Base-by-base conservation (phyloP, 306 rosid species). In the Nissolia schottii region DNA sequence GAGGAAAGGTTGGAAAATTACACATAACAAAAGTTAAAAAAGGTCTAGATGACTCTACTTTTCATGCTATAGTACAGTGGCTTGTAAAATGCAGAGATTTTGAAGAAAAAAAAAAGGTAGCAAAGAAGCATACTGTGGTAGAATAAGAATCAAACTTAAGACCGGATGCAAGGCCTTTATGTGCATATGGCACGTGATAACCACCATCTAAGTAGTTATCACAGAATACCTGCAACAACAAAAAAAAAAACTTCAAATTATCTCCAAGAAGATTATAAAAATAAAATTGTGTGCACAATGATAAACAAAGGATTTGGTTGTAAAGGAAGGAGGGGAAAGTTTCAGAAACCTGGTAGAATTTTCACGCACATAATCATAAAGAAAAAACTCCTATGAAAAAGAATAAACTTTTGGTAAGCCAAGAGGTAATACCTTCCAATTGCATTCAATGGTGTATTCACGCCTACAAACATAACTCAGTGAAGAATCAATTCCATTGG, bases 171-270 rank as follows among this genome's bases (percentile, higher is more conserved):
- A 93, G 88, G 85, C 81, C 92, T 82, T 90, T 90, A 82, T 93
- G 98, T 1, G 92, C 98, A 81, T 84, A 89, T 12, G 98, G 93
- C 23, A 90, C 98, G 32, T 93, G 98, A 77, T 93, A 93, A 65
- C 98, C 98, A 23, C 98, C 98, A 70, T 93, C 98, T 54, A 93
- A 82, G 83, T 88, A 93, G 92, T 93, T 93, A 85, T 93, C 97
- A 78, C 97, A 93, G 73, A 90, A 90, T 43, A 93, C 96, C 98
- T 93, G 79, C 77, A 81, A 68, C 55, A 77, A 16, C 16, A 64
- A 64, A 15, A 32, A 1, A 43, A 18, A 51, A 59, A 24, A 57
- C 73, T 60, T 19, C 16, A 19, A 64, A 12, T 14, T 55, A 77
- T 37, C 37, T 74, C 29, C 22, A 38, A 66, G 61, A 54, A 63